Evolutionary conservation across 495 filamentous ascomycete genomes (phyloP), one percentile per base, ranked within the genome.

Genomic region (Penicillium cosmopolitanum): DNA sequence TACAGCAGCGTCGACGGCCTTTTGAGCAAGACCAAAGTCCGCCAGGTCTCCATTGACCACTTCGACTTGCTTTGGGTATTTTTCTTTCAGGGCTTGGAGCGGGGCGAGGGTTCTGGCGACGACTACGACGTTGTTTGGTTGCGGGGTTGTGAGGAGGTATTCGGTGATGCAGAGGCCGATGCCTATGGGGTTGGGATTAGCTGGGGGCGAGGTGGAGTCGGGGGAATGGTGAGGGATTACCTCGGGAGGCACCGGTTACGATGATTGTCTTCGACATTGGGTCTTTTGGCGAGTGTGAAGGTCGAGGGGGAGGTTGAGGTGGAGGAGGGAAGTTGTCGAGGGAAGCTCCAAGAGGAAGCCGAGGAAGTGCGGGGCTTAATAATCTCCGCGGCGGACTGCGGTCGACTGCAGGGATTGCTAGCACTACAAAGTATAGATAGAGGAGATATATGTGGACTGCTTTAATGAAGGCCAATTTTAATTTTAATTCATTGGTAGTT

Each of bases 151-250:
- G 53, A 97, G 84, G 35, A 98, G 84, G 65, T 85, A 82, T 61
- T 89, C 79, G 31, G 89, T 82, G 25, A 94, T 84, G 10, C 91
- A 91, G 21, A 89, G 83, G 50, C 95, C 95, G 60, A 98, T 89
- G 36, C 95, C 94, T 79, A 31, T 40, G 11, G 5, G 42, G 8
- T 44, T 44, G 42, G 4, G 16, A 12, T 40, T 40, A 16, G 42
- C 8, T 21, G 35, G 62, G 35, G 64, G 28, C 50, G 4, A 35
- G 1, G 4, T 13, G 10, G 28, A 58, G 5, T 21, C 19, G 61
- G 12, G n/a, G 55, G 16, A 8, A 23, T 8, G n/a, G 35, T n/a
- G n/a, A 11, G 43, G 6, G 23, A 4, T 44, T 73, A 85, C 84
- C 84, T 77, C 83, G 74, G 2, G 85, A 87, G 56, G 85, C 85